A percentile compares a stretch with the other conserved stretches of the same genome.
phyloP scores from a whole-genome alignment of 768 basidiomycete genomes.

The Boletus eberwhitei region DNA sequence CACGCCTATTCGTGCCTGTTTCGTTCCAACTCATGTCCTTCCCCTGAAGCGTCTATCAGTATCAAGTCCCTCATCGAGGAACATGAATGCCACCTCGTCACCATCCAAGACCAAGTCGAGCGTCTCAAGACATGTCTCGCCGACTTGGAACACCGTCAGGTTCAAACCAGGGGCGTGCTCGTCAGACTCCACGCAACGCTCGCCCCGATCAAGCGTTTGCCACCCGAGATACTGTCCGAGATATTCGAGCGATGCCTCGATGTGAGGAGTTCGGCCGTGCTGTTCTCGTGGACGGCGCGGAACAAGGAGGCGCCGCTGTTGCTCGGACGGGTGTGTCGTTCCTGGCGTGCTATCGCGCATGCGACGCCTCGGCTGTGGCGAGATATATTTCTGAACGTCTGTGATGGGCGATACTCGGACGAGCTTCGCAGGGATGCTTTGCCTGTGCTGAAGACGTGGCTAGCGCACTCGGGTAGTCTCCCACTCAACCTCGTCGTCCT shows the following conservation, averaged over 20 bases:
- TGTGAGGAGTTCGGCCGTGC: neutral
- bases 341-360: constrained; percentile 24
- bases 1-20: constrained; percentile 5
- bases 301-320: constrained; percentile 22
- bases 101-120: constrained; percentile 8
- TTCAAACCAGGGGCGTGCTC: constrained; percentile 4
- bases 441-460: constrained; percentile 19
- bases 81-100: constrained; percentile 14
- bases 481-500: constrained; percentile 18
- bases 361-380: constrained; percentile 30
- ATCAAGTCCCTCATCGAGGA: constrained; percentile 16
- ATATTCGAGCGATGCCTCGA: constrained; percentile 26
- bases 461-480: constrained; percentile 20
- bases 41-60: neutral
- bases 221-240: constrained; percentile 25
- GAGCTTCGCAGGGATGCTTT: constrained; percentile 18
- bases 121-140: constrained; percentile 7
- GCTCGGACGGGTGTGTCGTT: constrained; percentile 29
- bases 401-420: constrained; percentile 19
- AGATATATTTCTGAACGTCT: constrained; percentile 18
- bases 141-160: constrained; percentile 11
- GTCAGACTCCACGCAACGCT: constrained; percentile 13
- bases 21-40: constrained; percentile 18
- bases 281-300: neutral
- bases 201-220: constrained; percentile 24